Evolutionary conservation across 2,329 filamentous ascomycete genomes (phyloP), one percentile per base, ranked within the genome.

Genomic region (Falciphora oryzae): DNA sequence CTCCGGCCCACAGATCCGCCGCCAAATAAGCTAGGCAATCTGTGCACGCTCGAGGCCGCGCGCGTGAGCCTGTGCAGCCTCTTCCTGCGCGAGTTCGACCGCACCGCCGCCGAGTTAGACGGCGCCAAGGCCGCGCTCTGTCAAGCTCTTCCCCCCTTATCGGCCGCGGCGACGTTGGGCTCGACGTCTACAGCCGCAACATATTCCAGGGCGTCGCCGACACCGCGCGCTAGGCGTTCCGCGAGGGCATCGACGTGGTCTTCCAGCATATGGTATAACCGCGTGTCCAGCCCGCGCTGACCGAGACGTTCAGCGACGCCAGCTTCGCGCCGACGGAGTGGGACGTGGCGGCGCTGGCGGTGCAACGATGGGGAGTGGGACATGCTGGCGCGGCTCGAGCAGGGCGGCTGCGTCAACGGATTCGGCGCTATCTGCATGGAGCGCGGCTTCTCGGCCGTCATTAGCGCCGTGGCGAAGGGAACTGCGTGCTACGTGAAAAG

Each of bases 101-200:
- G 90, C 75, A 95, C 95, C 0, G 91, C 93, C 2, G 84, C 86
- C 67, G 93, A 95, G 57, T 89, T 86, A 22, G 93, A 98, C 71
- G 93, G 92, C 4, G 85, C 91, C 31, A 92, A 91, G 74, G 91
- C 99, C 95, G 1, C 83, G 95, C 57, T 99, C 99, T 80, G 99
- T 99, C 80, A 99, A 99, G 79, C 81, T 99, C 53, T 99, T 99
- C 71, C 95, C n/a, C 95, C 22, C 80, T 99, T 50, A 97, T 99
- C 73, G 93, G 91, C 18, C 85, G 93, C 67, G 89, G 92, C 3
- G 91, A 96, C 64, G 91, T 94, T 10, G 95, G 95, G 0, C 76
- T 99, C 65, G 94, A 99, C 76, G 92, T 97, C 3, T 99, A 99
- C 75, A 95, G 95, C 1, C 86, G 89, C 69, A 99, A 98, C 75